A percentile compares a stretch with the other conserved stretches of the same genome.
phyloP scores from a whole-genome alignment of 78 protist genomes.

The Dictyostelium brefeldianum region DNA sequence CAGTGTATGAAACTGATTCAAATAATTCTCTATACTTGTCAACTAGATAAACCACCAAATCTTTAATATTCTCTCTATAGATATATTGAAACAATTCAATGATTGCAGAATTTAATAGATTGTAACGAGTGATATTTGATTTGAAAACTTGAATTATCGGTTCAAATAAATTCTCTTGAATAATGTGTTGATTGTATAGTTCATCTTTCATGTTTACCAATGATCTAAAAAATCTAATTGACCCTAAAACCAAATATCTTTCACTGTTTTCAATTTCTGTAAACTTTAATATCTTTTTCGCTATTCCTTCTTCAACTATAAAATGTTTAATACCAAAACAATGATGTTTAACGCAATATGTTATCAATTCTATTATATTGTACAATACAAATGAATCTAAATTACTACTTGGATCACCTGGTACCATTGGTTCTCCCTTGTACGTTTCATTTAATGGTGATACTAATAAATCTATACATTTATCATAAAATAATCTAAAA shows the following conservation, averaged over 20 bases:
- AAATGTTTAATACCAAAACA: slow-evolving; percentile 78
- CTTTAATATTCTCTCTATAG: slow-evolving; percentile 77
- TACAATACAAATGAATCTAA: slow-evolving; percentile 60
- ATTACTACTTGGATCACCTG: slow-evolving; percentile 79
- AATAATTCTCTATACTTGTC: slow-evolving; percentile 46
- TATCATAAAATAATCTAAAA: slow-evolving; percentile 85
- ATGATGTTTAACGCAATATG: slow-evolving; percentile 83
- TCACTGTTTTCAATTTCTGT: slow-evolving; percentile 23
- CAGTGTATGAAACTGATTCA: slow-evolving; percentile 63
- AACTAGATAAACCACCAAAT: slow-evolving; percentile 62
- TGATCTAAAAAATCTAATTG: slow-evolving; percentile 79
- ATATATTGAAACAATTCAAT: slow-evolving; percentile 85
- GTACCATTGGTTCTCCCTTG: slow-evolving; percentile 29
- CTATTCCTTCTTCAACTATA: slow-evolving; percentile 81
- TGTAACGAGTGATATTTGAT: slow-evolving; percentile 73
- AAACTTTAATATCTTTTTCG: slow-evolving; percentile 60
- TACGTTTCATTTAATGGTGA: slow-evolving; percentile 49
- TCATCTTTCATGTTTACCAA: slow-evolving; percentile 82
- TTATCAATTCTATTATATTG: slow-evolving; percentile 73
- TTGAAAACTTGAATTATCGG: slow-evolving; percentile 66
- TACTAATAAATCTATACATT: slow-evolving; percentile 56
- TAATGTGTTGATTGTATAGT: slow-evolving; percentile 78
- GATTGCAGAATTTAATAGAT: slow-evolving; percentile 86
- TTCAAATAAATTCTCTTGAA: slow-evolving; percentile 74
- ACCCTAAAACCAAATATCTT: slow-evolving; percentile 65